Percentiles rank a stretch among this genome's conserved stretches.
Evolutionary conservation across 1,139 yeast species (phyloP).

Genomic region (Kodamaea sp.): DNA sequence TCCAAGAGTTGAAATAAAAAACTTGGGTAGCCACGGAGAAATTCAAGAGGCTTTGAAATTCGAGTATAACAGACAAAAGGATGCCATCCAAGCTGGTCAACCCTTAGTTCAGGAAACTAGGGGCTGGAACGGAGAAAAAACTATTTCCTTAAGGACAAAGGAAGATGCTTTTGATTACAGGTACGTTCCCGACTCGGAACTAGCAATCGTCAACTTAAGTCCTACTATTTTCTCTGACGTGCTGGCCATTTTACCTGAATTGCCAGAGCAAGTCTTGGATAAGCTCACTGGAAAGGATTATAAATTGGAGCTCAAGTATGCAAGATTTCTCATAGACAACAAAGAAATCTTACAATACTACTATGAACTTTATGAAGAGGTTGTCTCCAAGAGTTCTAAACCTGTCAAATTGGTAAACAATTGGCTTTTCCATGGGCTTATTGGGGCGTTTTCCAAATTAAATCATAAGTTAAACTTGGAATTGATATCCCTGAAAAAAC

Average conservation of each 20-base stretch:
- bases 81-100: conserved; percentile 30
- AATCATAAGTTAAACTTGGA: conserved; percentile 39
- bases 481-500: conserved; percentile 29
- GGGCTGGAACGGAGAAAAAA: conserved; percentile 82
- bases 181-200: conserved; percentile 92
- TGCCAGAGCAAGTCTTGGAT: conserved; percentile 64
- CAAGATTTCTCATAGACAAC: conserved; percentile 57
- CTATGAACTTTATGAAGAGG: conserved; percentile 36
- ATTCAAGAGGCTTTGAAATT: conserved; percentile 73
- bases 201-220: conserved; percentile 59
- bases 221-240: conserved; percentile 34
- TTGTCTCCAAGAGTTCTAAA: conserved; percentile 18
- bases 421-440: conserved; percentile 82
- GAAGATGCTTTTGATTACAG: conserved; percentile 86
- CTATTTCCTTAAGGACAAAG: conserved; percentile 69
- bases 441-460: conserved; percentile 66
- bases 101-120: conserved; percentile 69
- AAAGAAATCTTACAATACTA: conserved; percentile 52
- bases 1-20: conserved; percentile 83
- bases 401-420: conserved; percentile 56
- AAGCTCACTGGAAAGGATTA: conserved; percentile 53
- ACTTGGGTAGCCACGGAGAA: conserved; percentile 81
- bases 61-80: conserved; percentile 73
- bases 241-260: conserved; percentile 50
- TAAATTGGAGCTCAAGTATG: conserved; percentile 68